These are phyloP conservation scores for Stenocarpella maydis DNA, from an alignment of 2,329 filamentous ascomycete genomes.

Conservation along the genomic window DNA sequence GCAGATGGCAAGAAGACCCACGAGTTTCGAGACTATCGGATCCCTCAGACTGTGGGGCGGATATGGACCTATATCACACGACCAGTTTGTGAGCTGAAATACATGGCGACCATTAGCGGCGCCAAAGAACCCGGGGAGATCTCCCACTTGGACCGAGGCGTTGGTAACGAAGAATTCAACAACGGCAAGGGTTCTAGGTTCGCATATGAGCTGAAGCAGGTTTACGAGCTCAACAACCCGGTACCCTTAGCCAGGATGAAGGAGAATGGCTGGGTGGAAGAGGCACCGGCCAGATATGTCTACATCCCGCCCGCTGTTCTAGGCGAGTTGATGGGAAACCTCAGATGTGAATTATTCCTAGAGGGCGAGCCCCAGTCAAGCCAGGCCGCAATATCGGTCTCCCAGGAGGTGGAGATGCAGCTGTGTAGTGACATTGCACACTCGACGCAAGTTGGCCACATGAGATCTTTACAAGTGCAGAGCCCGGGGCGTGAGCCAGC, in stretches of 20 bases:
- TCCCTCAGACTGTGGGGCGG: constrained; percentile 63
- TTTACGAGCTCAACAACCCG: constrained; percentile 71
- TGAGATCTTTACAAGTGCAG: constrained; percentile 8
- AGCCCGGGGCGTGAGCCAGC: background rate
- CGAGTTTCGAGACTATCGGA: constrained; percentile 63
- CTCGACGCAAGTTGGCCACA: constrained; percentile 39
- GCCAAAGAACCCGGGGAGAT: constrained; percentile 59
- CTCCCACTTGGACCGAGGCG: constrained; percentile 47
- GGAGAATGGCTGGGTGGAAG: constrained; percentile 61
- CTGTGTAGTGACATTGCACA: constrained; percentile 53
- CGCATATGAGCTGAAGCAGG: constrained; percentile 62
- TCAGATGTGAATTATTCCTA: constrained; percentile 60
- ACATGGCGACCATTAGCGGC: constrained; percentile 64
- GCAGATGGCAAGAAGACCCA: constrained; percentile 59
- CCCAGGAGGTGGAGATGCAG: constrained; percentile 62
- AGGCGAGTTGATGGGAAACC: constrained; percentile 65
- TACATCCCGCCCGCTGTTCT: constrained; percentile 66
- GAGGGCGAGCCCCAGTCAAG: constrained; percentile 38
- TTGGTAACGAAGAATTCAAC: constrained; percentile 63
- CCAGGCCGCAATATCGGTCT: constrained; percentile 49
- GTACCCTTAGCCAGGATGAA: constrained; percentile 60
- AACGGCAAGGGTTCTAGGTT: constrained; percentile 49
- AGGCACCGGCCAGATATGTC: constrained; percentile 58
- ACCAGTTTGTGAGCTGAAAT: constrained; percentile 58
- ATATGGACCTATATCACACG: constrained; percentile 68